A percentile compares a stretch with the other conserved stretches of the same genome.
These are phyloP conservation scores for Trichoderma polysporum DNA, from an alignment of 2,329 filamentous ascomycete species.

Conservation along the genomic window DNA sequence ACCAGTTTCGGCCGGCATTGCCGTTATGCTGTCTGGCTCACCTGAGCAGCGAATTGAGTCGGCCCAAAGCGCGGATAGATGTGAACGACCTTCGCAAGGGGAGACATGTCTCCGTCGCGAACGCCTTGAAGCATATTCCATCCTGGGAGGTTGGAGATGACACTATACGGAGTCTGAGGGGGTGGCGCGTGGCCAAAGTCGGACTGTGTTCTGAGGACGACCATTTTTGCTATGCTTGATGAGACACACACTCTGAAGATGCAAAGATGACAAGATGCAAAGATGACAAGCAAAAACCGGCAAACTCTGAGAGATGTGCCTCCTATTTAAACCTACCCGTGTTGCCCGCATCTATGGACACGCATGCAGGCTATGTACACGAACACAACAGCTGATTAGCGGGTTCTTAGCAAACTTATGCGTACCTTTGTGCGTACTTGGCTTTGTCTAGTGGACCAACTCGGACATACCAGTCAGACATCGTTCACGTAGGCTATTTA, in stretches of 20 bases:
- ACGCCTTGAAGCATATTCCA: slow-evolving; percentile 43
- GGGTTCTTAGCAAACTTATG: not conserved
- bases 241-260: too few species aligned
- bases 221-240: slow-evolving; percentile 30
- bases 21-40: slow-evolving; percentile 24
- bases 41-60: slow-evolving; percentile 37
- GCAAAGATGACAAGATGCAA: not conserved
- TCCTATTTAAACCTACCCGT: not conserved
- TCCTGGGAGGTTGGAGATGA: slow-evolving; percentile 46
- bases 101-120: slow-evolving; percentile 41
- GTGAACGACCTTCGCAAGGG: slow-evolving; percentile 39
- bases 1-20: not conserved
- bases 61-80: slow-evolving; percentile 50
- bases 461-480: not conserved
- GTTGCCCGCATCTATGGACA: not conserved
- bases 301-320: not conserved
- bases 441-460: not conserved
- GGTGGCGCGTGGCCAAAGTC: slow-evolving; percentile 47
- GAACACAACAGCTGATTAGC: not conserved
- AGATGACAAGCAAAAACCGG: not conserved
- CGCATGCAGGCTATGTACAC: not conserved
- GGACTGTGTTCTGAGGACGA: slow-evolving; percentile 39
- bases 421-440: not conserved
- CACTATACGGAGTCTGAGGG: slow-evolving; percentile 47
- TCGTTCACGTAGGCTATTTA: not conserved